phyloP scores from a whole-genome alignment of 495 filamentous ascomycete species.

The Hypoxylon fragiforme region DNA sequence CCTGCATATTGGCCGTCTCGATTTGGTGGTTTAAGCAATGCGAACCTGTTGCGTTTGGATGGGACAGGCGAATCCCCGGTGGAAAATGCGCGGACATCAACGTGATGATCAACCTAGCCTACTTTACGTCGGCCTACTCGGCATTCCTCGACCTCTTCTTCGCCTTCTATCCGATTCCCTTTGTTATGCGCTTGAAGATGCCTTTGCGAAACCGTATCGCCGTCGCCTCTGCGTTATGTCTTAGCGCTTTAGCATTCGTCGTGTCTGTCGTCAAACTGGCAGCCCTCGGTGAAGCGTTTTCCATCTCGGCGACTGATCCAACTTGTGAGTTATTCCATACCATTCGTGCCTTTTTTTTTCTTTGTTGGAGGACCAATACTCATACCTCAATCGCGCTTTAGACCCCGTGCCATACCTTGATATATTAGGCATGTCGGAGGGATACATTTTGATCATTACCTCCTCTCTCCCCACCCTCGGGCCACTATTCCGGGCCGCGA shows the following conservation, averaged over 20 bases:
- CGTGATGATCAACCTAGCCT: conserved; percentile 23
- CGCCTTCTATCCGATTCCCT: conserved; percentile 36
- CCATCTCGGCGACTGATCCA: conserved; percentile 21
- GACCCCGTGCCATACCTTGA: conserved; percentile 36
- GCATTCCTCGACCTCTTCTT: conserved; percentile 39
- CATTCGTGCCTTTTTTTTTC: no score
- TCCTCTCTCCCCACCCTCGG: conserved; percentile 36
- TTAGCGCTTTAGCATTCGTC: conserved; percentile 31
- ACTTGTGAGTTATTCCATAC: conserved; percentile 28
- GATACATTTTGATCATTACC: conserved; percentile 36
- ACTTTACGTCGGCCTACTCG: conserved; percentile 34
- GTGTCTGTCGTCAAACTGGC: conserved; percentile 30
- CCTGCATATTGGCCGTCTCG: conserved; percentile 28
- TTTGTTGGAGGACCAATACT: background rate
- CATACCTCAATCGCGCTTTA: background rate
- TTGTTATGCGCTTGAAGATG: conserved; percentile 38
- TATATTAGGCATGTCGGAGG: conserved; percentile 35
- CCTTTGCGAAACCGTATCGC: conserved; percentile 28
- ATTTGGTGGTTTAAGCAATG: conserved; percentile 38
- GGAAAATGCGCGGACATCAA: conserved; percentile 25
- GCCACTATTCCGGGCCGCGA: conserved; percentile 27
- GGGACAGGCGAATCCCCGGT: conserved; percentile 29
- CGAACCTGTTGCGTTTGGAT: conserved; percentile 29
- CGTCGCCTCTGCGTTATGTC: conserved; percentile 26
- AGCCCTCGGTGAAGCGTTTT: conserved; percentile 24